Base-by-base conservation (phyloP, 192 early-diverging fungal species). In the Globomyces pollinis-pini region DNA sequence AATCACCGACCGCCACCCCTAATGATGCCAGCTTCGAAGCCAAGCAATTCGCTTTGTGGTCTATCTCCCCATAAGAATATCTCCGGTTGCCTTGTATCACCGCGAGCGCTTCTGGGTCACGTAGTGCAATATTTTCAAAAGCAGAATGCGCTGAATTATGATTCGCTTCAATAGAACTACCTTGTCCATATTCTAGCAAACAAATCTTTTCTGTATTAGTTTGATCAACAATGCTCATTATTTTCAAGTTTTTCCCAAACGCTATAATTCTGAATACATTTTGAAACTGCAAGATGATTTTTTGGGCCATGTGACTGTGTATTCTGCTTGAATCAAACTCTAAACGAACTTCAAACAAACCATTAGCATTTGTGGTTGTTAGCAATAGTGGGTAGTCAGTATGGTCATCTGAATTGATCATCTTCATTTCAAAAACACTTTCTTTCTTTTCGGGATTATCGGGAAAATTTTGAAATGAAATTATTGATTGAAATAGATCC, bases 41-140 rank as follows among this genome's bases (percentile, higher is more conserved):
- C 13, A 72, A 0, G 3, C 9, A 28, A 30, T 61, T 62, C 1
- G 71, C 63, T 29, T 30, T 16, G 8, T 30, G 1, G 42, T 74
- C 42, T 30, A 72, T 45, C 12, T 71, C 68, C 28, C 32, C 39
- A 54, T 74, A 74, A 1, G 67, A 71, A 24, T 71, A 61, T 3
- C 13, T 26, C 1, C 34, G 13, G 16, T 64, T 36, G 5, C 58
- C 63, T 2, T 38, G 11, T 28, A 36, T 59, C 7, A 72, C 43
- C 33, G 72, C 72, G 29, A 71, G 24, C 30, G 12, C 21, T 15
- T 74, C 64, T 4, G 71, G 68, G 29, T 60, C 23, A 8, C 7
- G 3, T 11, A 5, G 26, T 5, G 56, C 67, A 16, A n/a, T 9
- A 3, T 12, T 7, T 35, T 71, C 69, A 54, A 68, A 69, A 2